Evolutionary conservation across 2,329 filamentous ascomycete genomes (phyloP), one percentile per base, ranked within the genome.

Genomic region (Colletotrichum simmondsii): DNA sequence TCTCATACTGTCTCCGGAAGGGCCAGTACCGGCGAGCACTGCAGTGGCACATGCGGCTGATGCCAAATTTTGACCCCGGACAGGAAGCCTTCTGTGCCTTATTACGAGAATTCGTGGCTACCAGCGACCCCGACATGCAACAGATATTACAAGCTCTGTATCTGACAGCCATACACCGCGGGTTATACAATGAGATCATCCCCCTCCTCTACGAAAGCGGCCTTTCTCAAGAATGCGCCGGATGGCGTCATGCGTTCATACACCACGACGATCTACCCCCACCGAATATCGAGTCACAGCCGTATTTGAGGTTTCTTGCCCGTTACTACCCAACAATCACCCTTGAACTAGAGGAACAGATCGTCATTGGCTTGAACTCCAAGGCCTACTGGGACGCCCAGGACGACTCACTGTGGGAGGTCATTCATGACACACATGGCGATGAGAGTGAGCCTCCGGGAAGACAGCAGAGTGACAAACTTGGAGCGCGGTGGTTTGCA

Each of bases 401-500:
- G 53, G 49, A 64, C 16, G 67, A 76, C 11, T 67, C 78, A 8
- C 61, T 80, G 10, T 77, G 82, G 65, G 81, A 83, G 73, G 78
- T 80, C 28, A 72, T 83, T 73, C 82, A 85, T 68, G 80, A 78
- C n/a, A 78, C 82, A 3, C 81, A 84, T 32, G 83, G 83, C n/a
- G 76, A 78, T 52, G 83, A 81, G 2, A 83, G 83, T 73, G 81
- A 82, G 26, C 81, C 84, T 30, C 75, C 75, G 16, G 82, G 83
- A 46, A 90, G 88, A 72, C 81, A 83, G 10, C 89, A 91, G 74
- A 92, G 90, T 77, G 94, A 97, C 80, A 83, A 85, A 0, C 88
- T 97, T 35, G 92, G 93, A 22, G 93, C 95, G n/a, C 90, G 92
- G 75, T 91, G 95, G 84, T 95, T 98, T 79, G 95, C 95, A 11